Evolutionary conservation across 192 early-diverging fungal species (phyloP).

Genomic region (Glomus cerebriforme): DNA sequence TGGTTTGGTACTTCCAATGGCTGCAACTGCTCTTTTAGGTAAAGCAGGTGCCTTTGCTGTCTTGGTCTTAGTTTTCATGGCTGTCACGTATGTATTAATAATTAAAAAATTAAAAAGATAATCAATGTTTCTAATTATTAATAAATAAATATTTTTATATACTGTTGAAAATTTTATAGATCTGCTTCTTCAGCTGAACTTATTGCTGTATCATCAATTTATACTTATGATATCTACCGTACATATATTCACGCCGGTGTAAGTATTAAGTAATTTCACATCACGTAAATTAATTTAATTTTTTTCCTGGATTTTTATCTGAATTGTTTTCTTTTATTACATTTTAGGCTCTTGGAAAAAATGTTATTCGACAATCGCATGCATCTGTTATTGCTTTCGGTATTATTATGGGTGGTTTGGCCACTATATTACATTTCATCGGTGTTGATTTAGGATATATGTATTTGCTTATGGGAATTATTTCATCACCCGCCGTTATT

Average conservation of each 20-base stretch:
- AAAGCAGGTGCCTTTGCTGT: slow-evolving; percentile 64
- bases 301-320: neutral
- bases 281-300: neutral
- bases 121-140: slow-evolving; percentile 65
- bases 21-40: slow-evolving; percentile 65
- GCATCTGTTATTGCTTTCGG: slow-evolving; percentile 60
- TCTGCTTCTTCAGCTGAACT: slow-evolving; percentile 74
- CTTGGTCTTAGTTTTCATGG: slow-evolving; percentile 73
- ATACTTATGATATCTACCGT: slow-evolving; percentile 73
- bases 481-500: slow-evolving; percentile 64
- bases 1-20: slow-evolving; percentile 66
- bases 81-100: slow-evolving; percentile 67
- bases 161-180: neutral
- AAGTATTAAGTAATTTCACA: neutral
- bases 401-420: slow-evolving; percentile 69
- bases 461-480: slow-evolving; percentile 66
- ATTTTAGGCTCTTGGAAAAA: slow-evolving; percentile 54
- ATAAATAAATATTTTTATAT: neutral
- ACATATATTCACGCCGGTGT: slow-evolving; percentile 66
- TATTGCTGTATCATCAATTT: slow-evolving; percentile 73
- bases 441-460: slow-evolving; percentile 71
- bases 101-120: slow-evolving; percentile 67
- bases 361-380: slow-evolving; percentile 60
- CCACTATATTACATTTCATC: slow-evolving; percentile 59
- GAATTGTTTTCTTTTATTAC: neutral